Evolutionary conservation across 768 basidiomycete species (phyloP), one percentile per base, ranked within the genome.

Genomic region (Vishniacozyma victoriae): DNA sequence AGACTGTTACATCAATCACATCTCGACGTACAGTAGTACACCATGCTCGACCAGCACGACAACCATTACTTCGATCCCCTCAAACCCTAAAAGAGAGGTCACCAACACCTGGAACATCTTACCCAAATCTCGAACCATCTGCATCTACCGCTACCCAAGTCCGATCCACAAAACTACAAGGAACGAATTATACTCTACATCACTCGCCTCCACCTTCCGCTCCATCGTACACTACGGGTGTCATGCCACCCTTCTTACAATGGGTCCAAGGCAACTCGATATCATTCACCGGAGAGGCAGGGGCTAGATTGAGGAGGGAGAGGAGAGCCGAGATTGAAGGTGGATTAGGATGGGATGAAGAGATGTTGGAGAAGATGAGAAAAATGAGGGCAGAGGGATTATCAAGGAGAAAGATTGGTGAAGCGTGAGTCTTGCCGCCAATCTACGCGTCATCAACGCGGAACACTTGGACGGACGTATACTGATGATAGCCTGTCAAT

Each of bases 191-290:
- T 31, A 60, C 55, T 27, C 57, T 70, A 33, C 66, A 70, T 35
- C 60, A 72, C 41, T 60, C 66, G 2, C 70, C 70, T 5, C 67
- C 70, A 7, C 54, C 70, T 12, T 54, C 66, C 6, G 54, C 61
- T 6, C 68, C 68, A 18, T 52, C 35, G 11, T 72, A 68, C 25
- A 64, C 60, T 4, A 61, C 59, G 11, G 70, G 70, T 1, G 36
- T 40, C 3, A 50, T 65, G 1, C 68, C 70, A 3, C 42, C 48
- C n/a, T 33, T 72, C 15, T 19, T 72, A 6, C 35, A 52, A 39
- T 72, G 70, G 70, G 15, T 64, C 4, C 43, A 45, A 1, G 68
- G 66, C 0, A 35, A 62, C 18, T 25, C 20, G 9, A 55, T 68
- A 20, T 39, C 40, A 16, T 37, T 57, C 16, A 55, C 57, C 13